Conservation (phyloP, 1,284 basidiomycete genomes). For the Cryptococcus deneoformans region DNA sequence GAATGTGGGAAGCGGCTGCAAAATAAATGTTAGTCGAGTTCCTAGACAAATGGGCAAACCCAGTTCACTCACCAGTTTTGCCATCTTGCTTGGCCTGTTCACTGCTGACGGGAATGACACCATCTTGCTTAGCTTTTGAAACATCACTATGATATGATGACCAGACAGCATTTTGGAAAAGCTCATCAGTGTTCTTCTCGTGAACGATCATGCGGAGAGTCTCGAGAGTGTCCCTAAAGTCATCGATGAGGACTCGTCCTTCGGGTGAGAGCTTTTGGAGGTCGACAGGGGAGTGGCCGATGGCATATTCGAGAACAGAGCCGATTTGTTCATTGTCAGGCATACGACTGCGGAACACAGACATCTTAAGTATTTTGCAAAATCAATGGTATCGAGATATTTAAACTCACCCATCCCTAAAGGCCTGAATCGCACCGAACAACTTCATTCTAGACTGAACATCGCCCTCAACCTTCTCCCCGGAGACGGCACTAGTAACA, state of each 20-base stretch:
- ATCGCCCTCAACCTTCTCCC: constrained; percentile 47
- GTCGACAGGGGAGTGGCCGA: constrained; percentile 64
- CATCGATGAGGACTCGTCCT: constrained; percentile 70
- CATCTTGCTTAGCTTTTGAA: constrained; percentile 51
- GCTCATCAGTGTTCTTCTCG: constrained; percentile 84
- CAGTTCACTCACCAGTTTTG: constrained; percentile 55
- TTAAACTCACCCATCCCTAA: constrained; percentile 61
- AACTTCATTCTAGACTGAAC: constrained; percentile 54
- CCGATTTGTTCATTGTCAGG: constrained; percentile 80
- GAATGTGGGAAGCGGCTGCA: constrained; percentile 74
- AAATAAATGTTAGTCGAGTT: neutral
- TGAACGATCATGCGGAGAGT: constrained; percentile 61
- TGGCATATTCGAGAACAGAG: constrained; percentile 64
- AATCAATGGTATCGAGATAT: neutral
- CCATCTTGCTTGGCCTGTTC: constrained; percentile 61
- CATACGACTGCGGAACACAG: constrained; percentile 53
- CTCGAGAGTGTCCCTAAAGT: constrained; percentile 51
- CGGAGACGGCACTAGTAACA: constrained; percentile 43
- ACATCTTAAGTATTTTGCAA: neutral
- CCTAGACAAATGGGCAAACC: neutral
- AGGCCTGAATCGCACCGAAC: constrained; percentile 73
- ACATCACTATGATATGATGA: constrained; percentile 62
- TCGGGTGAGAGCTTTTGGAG: constrained; percentile 66
- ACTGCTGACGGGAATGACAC: constrained; percentile 56
- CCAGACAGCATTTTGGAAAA: constrained; percentile 81